Evolutionary conservation across 176 grass and related monocot genomes (phyloP).

Genomic region (Oryza meyeriana): DNA sequence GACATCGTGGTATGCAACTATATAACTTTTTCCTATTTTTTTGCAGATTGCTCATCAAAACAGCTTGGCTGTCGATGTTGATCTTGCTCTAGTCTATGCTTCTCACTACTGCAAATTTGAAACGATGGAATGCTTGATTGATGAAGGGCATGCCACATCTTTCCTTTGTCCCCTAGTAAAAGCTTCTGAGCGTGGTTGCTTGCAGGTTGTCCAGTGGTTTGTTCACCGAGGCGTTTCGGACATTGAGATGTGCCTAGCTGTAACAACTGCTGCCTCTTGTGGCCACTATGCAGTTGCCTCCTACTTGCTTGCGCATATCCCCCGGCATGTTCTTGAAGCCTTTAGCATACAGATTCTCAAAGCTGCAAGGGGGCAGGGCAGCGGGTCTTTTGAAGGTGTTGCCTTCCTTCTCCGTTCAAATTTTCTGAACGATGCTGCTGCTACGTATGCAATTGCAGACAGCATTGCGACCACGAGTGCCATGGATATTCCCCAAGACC

Average conservation of each 20-base stretch:
- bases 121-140: slow-evolving; percentile 83
- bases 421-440: slow-evolving; percentile 56
- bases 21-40: slow-evolving; percentile 3
- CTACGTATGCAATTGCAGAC: slow-evolving; percentile 66
- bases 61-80: slow-evolving; percentile 67
- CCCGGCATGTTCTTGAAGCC: slow-evolving; percentile 54
- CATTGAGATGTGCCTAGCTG: slow-evolving; percentile 78
- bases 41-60: slow-evolving; percentile 71
- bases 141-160: slow-evolving; percentile 65
- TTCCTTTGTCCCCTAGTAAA: slow-evolving; percentile 68
- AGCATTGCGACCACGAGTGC: slow-evolving; percentile 40
- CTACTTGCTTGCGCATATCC: slow-evolving; percentile 63
- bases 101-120: slow-evolving; percentile 69
- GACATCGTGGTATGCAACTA: not conserved
- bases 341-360: slow-evolving; percentile 65
- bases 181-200: slow-evolving; percentile 68
- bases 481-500: slow-evolving; percentile 33
- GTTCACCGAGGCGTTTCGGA: slow-evolving; percentile 55
- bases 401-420: slow-evolving; percentile 70
- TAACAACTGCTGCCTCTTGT: slow-evolving; percentile 64
- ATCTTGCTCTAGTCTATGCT: slow-evolving; percentile 72
- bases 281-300: slow-evolving; percentile 49
- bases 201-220: slow-evolving; percentile 83
- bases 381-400: slow-evolving; percentile 62
- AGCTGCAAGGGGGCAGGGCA: slow-evolving; percentile 61